Percentiles rank a stretch among this genome's conserved stretches.
Evolutionary conservation across 2,329 filamentous ascomycete genomes (phyloP).

Genomic region (Alternaria ethzedia): DNA sequence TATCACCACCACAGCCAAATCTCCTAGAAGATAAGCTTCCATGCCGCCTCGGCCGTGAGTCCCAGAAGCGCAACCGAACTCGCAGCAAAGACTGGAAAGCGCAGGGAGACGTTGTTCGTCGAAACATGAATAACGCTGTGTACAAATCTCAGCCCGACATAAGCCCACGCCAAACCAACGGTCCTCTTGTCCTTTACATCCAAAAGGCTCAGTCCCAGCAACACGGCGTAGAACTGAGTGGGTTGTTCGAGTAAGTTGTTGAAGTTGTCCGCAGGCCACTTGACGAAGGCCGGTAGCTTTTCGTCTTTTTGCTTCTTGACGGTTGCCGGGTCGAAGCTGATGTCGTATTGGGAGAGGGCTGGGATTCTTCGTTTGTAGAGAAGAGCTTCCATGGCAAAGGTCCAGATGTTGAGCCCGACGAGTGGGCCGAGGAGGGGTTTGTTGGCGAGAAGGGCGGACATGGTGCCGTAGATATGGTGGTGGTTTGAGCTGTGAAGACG

Average conservation of each 20-base stretch:
- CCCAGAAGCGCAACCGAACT: not conserved
- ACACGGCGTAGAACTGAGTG: not conserved
- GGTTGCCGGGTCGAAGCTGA: not conserved
- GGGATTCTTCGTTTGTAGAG: not conserved
- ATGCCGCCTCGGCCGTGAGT: not conserved
- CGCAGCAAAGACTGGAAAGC: not conserved
- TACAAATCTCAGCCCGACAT: not conserved
- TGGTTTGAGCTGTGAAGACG: not conserved
- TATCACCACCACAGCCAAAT: not conserved
- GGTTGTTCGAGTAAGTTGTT: not conserved
- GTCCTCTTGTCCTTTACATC: not conserved
- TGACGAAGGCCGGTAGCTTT: not conserved
- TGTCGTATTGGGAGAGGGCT: not conserved
- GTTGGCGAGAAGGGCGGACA: not conserved
- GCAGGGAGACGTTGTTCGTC: not conserved
- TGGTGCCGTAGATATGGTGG: not conserved
- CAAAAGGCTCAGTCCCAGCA: not conserved
- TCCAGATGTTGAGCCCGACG: not conserved
- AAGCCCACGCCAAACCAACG: not conserved
- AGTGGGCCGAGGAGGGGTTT: not conserved
- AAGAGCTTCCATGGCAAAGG: not conserved
- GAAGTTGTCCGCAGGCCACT: not conserved
- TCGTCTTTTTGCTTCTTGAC: not conserved
- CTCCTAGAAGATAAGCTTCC: not conserved
- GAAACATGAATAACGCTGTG: not conserved